phyloP scores from a whole-genome alignment of 768 basidiomycete genomes.

The Porpolomopsis calyptriformis region DNA sequence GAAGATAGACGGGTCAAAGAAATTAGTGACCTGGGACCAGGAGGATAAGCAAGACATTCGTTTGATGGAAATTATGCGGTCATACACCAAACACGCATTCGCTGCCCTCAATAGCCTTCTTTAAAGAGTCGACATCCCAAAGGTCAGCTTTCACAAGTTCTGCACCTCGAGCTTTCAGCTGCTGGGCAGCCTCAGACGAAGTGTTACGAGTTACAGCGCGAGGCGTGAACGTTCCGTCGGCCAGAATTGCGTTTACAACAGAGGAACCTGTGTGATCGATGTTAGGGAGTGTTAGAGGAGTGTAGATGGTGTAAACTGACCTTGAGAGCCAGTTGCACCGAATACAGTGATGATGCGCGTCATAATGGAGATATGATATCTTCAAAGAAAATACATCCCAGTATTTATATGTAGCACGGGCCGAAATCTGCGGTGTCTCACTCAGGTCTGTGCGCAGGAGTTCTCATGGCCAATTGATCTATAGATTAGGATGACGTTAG shows the following conservation, averaged over 20 bases:
- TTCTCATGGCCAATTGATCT: too few relatives aligned
- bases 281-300: too few relatives aligned
- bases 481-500: too few relatives aligned
- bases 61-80: background rate
- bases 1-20: conserved; percentile 14
- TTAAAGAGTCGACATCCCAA: conserved; percentile 7
- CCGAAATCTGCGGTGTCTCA: too few relatives aligned
- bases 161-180: conserved; percentile 5
- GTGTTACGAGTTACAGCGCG: conserved; percentile 13
- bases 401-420: conserved; percentile 1
- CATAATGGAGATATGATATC: background rate
- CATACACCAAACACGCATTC: conserved; percentile 14
- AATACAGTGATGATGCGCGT: conserved; percentile 9
- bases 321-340: conserved; percentile 8
- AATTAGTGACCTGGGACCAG: conserved; percentile 18
- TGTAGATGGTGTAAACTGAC: background rate
- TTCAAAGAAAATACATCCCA: background rate
- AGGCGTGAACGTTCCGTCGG: conserved; percentile 12
- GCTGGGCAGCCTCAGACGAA: conserved; percentile 5
- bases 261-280: conserved; percentile 5
- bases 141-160: conserved; percentile 13
- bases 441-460: too few relatives aligned
- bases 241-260: conserved; percentile 10
- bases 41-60: background rate
- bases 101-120: conserved; percentile 11